A percentile compares a stretch with the other conserved stretches of the same genome.
Conservation (phyloP, 495 filamentous ascomycete genomes). For the Aeminium ludgeri region DNA sequence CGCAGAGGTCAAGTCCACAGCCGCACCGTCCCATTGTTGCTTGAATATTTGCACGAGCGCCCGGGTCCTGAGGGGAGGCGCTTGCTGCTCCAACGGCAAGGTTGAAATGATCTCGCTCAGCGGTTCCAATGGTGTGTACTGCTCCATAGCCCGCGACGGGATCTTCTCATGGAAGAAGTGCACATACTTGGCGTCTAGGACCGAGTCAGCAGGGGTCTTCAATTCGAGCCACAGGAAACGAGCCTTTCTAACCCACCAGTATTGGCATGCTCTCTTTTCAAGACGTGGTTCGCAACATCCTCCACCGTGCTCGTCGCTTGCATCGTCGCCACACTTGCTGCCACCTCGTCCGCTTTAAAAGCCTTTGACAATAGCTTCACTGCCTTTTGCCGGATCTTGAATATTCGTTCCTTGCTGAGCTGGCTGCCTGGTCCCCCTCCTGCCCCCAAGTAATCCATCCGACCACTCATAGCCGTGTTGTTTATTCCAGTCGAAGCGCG, state of each 20-base stretch:
- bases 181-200: slow-evolving; percentile 59
- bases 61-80: slow-evolving; percentile 48
- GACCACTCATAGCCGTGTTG: slow-evolving; percentile 33
- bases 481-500: slow-evolving; percentile 56
- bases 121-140: slow-evolving; percentile 47
- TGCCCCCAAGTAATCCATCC: slow-evolving; percentile 42
- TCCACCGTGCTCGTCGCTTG: slow-evolving; percentile 62
- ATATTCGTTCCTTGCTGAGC: slow-evolving; percentile 54
- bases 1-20: slow-evolving; percentile 47
- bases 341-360: slow-evolving; percentile 65
- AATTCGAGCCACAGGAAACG: too few relatives aligned
- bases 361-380: slow-evolving; percentile 58
- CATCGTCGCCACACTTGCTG: slow-evolving; percentile 67
- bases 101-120: slow-evolving; percentile 50
- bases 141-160: slow-evolving; percentile 54
- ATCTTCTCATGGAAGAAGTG: slow-evolving; percentile 85
- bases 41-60: slow-evolving; percentile 61
- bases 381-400: slow-evolving; percentile 59
- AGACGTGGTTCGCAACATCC: slow-evolving; percentile 56
- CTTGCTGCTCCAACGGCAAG: slow-evolving; percentile 36
- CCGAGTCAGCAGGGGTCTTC: slow-evolving; percentile 20
- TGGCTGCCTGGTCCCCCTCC: slow-evolving; percentile 43
- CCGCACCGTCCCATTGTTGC: slow-evolving; percentile 51
- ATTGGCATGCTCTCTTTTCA: slow-evolving; percentile 40
- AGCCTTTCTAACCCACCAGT: background rate